These are phyloP conservation scores for Auriscalpium orientale DNA, from an alignment of 768 basidiomycete species.

Conservation along the genomic window DNA sequence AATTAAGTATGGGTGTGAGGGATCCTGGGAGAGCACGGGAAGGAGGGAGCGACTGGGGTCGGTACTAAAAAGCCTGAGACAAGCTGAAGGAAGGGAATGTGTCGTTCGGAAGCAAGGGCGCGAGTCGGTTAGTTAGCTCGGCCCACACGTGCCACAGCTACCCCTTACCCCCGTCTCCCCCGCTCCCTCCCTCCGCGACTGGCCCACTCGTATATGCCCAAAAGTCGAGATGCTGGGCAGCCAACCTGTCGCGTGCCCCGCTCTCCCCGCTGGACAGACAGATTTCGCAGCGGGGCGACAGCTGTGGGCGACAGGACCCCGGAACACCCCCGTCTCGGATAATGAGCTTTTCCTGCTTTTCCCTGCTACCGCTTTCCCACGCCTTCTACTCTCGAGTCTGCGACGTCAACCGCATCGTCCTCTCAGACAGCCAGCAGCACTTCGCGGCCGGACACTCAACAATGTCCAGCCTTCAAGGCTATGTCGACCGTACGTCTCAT, in stretches of 20 bases:
- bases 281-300: too few relatives aligned
- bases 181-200: too few relatives aligned
- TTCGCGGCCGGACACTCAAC: neutral
- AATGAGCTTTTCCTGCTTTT: neutral
- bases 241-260: too few relatives aligned
- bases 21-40: neutral
- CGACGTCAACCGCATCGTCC: neutral
- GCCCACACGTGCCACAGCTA: too few relatives aligned
- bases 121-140: neutral
- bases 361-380: neutral
- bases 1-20: too few relatives aligned
- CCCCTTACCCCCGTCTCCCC: too few relatives aligned
- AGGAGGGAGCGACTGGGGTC: slow-evolving; percentile 5
- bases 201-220: too few relatives aligned
- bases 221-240: too few relatives aligned
- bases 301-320: too few relatives aligned
- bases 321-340: neutral
- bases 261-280: too few relatives aligned
- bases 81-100: neutral
- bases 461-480: slow-evolving; percentile 90
- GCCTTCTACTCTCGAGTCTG: neutral
- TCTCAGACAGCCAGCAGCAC: neutral
- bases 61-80: neutral
- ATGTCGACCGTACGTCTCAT: slow-evolving; percentile 67
- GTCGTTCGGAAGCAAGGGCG: neutral